These are phyloP conservation scores for Xylariomycetidae sp. DNA, from an alignment of 2,329 filamentous ascomycete genomes.

Conservation along the genomic window DNA sequence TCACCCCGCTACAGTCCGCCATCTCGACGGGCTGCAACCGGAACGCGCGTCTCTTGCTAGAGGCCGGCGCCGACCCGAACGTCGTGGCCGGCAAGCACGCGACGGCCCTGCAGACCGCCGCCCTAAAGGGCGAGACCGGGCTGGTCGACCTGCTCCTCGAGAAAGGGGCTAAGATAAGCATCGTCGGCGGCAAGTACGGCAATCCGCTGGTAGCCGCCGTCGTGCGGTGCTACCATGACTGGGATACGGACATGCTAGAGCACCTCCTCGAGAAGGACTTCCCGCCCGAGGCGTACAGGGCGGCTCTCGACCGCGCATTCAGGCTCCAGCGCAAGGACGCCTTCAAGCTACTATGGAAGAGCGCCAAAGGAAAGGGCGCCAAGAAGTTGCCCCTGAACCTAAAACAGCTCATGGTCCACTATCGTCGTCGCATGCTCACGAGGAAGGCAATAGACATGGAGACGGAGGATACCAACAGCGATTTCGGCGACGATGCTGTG, in stretches of 20 bases:
- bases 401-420: neutral
- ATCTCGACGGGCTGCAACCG: neutral
- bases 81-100: neutral
- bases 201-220: constrained; percentile 1
- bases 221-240: constrained; percentile 1
- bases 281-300: neutral
- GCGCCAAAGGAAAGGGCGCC: neutral
- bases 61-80: constrained; percentile 1
- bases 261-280: neutral
- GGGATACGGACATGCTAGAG: constrained; percentile 1
- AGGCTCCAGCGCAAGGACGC: neutral
- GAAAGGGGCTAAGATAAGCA: neutral
- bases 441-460: no score
- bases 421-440: no score
- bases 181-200: neutral
- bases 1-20: neutral
- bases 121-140: neutral
- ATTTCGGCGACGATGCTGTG: no score
- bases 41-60: neutral
- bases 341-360: constrained; percentile 1
- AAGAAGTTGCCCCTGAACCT: neutral
- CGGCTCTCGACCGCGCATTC: neutral
- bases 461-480: no score
- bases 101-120: neutral
- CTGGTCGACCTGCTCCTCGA: neutral